Percentiles rank a stretch among this genome's conserved stretches.
phyloP scores from a whole-genome alignment of 495 filamentous ascomycete genomes.

The Cercophora samala region DNA sequence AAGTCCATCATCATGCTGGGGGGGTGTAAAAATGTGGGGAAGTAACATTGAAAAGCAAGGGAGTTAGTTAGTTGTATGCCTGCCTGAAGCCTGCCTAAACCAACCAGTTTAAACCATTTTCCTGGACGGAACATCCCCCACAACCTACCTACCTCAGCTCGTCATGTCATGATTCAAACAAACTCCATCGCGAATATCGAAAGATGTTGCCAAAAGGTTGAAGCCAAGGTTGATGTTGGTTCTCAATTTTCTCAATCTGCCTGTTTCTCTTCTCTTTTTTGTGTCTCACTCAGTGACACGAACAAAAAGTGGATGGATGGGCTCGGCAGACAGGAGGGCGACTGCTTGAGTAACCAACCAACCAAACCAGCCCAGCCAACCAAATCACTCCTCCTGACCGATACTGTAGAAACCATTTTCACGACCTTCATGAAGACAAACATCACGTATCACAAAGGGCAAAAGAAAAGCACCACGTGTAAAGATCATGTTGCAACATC shows the following conservation, averaged over 20 bases:
- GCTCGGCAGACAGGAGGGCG: neutral
- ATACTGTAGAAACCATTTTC: neutral
- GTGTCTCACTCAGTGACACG: neutral
- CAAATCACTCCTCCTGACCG: neutral
- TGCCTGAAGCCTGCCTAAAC: neutral
- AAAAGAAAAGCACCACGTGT: neutral
- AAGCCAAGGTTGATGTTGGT: neutral
- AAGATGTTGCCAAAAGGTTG: neutral
- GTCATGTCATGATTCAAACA: neutral
- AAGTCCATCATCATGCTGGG: neutral
- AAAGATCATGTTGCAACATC: neutral
- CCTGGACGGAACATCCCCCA: neutral
- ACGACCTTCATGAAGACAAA: neutral
- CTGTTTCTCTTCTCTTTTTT: neutral
- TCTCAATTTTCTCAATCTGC: neutral
- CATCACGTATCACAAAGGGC: neutral
- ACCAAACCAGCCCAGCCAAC: neutral
- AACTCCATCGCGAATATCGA: neutral
- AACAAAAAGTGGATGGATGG: neutral
- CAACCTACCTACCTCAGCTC: neutral
- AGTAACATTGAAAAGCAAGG: too few species aligned
- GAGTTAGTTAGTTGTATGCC: neutral
- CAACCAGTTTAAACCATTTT: neutral
- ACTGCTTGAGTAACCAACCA: neutral
- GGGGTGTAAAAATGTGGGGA: neutral